Percentiles rank a stretch among this genome's conserved stretches.
phyloP scores from a whole-genome alignment of 2,329 filamentous ascomycete species.

The Aspergillus sp. region DNA sequence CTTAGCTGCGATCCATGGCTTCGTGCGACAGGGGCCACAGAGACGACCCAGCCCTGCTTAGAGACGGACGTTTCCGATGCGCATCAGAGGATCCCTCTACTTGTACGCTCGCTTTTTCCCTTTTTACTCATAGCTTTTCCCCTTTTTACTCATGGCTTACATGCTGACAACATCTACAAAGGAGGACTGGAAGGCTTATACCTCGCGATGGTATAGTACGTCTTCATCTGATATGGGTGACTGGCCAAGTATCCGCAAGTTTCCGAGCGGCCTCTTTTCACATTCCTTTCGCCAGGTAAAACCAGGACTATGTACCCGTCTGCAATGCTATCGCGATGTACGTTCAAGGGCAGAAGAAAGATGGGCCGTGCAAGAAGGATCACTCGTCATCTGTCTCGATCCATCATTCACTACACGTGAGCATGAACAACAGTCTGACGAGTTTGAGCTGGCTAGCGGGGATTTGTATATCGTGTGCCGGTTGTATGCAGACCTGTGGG shows the following conservation, averaged over 20 bases:
- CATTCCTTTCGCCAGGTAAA: conserved; percentile 17
- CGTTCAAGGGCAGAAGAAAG: conserved; percentile 20
- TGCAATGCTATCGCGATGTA: conserved; percentile 26
- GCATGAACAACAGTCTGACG: conserved; percentile 19
- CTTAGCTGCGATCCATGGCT: background rate
- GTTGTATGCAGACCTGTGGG: conserved; percentile 35
- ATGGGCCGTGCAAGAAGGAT: conserved; percentile 31
- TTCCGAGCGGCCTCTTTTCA: background rate
- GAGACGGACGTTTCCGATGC: conserved; percentile 8
- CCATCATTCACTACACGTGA: conserved; percentile 21
- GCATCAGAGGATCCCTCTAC: conserved; percentile 10
- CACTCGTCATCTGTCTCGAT: conserved; percentile 27
- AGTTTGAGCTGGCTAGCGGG: conserved; percentile 27
- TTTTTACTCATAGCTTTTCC: too few relatives aligned
- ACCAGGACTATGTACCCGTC: conserved; percentile 16
- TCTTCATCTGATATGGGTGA: background rate
- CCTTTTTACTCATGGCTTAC: background rate
- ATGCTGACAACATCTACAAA: background rate
- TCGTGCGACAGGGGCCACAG: background rate
- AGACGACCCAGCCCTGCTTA: background rate
- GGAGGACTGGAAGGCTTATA: background rate
- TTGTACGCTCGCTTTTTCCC: conserved; percentile 7
- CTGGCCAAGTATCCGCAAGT: background rate
- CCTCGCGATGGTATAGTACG: background rate
- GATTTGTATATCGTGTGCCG: conserved; percentile 31